phyloP scores from a whole-genome alignment of 306 rosid species.

The Cajanus cajan region DNA sequence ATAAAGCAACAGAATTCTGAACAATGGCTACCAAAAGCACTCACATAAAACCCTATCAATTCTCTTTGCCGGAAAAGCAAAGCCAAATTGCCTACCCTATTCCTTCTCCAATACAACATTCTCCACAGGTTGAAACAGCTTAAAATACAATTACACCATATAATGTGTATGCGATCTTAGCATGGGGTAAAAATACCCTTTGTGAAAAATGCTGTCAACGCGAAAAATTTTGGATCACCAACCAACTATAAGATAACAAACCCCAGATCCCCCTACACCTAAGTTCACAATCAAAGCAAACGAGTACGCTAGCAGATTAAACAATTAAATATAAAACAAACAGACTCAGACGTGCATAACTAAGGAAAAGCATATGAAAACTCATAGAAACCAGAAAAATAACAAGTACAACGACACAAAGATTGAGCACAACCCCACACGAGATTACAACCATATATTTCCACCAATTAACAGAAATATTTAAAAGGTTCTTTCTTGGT shows the following conservation, averaged over 20 bases:
- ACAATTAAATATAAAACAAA: constrained; percentile 13
- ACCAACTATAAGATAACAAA: constrained; percentile 24
- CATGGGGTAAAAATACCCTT: neutral
- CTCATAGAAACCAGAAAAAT: constrained; percentile 9
- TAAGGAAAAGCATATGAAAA: neutral
- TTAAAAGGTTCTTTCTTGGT: constrained; percentile 29
- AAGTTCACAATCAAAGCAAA: constrained; percentile 25
- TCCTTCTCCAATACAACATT: constrained; percentile 11
- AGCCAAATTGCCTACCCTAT: constrained; percentile 18
- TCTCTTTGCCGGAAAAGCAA: neutral
- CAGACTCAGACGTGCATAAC: neutral
- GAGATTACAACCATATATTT: constrained; percentile 24
- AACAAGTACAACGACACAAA: constrained; percentile 25
- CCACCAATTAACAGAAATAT: constrained; percentile 22
- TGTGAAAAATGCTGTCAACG: neutral
- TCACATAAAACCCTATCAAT: constrained; percentile 18
- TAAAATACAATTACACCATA: neutral
- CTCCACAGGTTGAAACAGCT: neutral
- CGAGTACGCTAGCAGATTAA: neutral
- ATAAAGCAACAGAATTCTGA: constrained; percentile 11
- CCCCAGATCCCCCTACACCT: constrained; percentile 42
- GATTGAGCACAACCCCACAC: constrained; percentile 23
- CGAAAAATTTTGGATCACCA: constrained; percentile 18
- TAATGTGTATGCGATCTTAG: neutral
- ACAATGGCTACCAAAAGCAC: constrained; percentile 7